phyloP scores from a whole-genome alignment of 1,284 basidiomycete species.

The Anthracocystis walkeri region DNA sequence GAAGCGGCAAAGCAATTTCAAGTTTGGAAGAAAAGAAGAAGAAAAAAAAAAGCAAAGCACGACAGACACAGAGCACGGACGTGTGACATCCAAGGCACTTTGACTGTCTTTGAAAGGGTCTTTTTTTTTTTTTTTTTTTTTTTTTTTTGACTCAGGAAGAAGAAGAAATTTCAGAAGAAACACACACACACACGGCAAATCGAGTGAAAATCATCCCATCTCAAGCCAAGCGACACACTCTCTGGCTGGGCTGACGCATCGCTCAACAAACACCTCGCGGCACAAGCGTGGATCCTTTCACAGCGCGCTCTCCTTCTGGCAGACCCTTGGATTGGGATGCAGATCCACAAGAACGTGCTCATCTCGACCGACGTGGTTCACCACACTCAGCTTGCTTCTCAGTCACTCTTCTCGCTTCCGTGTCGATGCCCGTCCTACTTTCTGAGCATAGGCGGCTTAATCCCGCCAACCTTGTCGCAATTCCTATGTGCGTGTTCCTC shows the following conservation, averaged over 20 bases:
- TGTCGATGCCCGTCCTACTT: background rate
- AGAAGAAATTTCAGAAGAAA: conserved; percentile 11
- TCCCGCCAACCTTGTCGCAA: too few species aligned
- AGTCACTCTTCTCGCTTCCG: background rate
- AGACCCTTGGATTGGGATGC: conserved; percentile 6
- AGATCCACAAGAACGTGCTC: conserved; percentile 40
- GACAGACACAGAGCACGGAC: conserved; percentile 17
- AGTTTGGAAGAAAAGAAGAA: conserved; percentile 6
- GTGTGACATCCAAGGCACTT: conserved; percentile 23
- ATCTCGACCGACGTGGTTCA: conserved; percentile 14
- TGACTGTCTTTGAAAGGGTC: conserved; percentile 18
- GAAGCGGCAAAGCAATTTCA: conserved; percentile 6
- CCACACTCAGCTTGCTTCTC: background rate
- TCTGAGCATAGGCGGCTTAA: too few species aligned
- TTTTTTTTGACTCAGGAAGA: background rate
- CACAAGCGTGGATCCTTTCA: conserved; percentile 6
- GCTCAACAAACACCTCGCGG: background rate
- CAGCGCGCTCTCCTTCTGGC: background rate
- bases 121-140: too few species aligned
- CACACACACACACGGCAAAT: conserved; percentile 1
- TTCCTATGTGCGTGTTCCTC: conserved; percentile 1
- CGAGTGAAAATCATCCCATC: conserved; percentile 32
- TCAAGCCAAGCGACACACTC: background rate
- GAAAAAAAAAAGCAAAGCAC: conserved; percentile 9
- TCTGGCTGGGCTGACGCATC: conserved; percentile 1